phyloP scores from a whole-genome alignment of 108 stramenopile species.

The Nannochloropsis gaditana region DNA sequence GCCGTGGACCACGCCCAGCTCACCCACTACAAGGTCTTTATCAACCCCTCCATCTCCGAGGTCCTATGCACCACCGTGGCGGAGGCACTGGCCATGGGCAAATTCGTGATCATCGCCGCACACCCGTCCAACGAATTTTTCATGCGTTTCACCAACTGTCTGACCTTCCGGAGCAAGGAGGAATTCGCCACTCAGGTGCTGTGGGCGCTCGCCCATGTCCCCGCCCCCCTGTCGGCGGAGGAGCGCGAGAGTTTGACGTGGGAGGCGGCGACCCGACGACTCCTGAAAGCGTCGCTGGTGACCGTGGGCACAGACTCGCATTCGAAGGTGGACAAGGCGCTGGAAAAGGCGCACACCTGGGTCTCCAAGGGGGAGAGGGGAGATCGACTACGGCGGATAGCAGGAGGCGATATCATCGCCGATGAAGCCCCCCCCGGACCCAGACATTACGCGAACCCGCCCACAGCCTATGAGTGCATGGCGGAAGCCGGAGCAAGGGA shows the following conservation, averaged over 20 bases:
- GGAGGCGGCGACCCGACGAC: conserved; percentile 86
- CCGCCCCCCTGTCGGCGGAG: conserved; percentile 66
- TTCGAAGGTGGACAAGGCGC: conserved; percentile 2
- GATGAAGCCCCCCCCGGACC: background rate
- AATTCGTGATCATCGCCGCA: conserved; percentile 72
- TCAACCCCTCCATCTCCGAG: conserved; percentile 81
- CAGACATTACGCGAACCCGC: background rate
- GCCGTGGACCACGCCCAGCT: conserved; percentile 76
- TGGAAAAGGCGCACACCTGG: background rate
- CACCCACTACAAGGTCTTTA: conserved; percentile 69
- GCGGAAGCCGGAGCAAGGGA: background rate
- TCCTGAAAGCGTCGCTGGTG: conserved; percentile 56
- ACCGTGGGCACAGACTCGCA: background rate
- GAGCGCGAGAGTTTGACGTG: conserved; percentile 66
- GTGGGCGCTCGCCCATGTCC: conserved; percentile 46
- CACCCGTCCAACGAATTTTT: conserved; percentile 86
- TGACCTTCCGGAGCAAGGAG: conserved; percentile 59
- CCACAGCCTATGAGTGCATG: background rate
- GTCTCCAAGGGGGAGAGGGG: conserved; percentile 12
- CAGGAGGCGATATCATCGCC: background rate
- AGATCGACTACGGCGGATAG: background rate
- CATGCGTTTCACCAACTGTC: conserved; percentile 61
- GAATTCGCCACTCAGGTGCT: conserved; percentile 56
- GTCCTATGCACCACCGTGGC: conserved; percentile 89
- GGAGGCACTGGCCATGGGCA: conserved; percentile 92